phyloP scores from a whole-genome alignment of 2,329 filamentous ascomycete species.

The Waltergamsia citrina region DNA sequence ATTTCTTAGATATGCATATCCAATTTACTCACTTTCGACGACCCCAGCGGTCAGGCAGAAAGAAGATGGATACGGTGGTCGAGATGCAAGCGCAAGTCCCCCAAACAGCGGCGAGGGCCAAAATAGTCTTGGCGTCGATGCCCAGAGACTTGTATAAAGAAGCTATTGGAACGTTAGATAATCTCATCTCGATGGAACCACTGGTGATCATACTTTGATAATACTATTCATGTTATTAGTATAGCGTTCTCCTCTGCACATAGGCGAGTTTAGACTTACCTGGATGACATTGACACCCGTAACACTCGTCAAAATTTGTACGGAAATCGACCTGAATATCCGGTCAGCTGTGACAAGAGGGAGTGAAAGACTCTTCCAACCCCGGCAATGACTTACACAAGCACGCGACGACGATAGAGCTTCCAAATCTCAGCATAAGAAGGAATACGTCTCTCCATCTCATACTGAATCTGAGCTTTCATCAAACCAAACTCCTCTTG shows the following conservation, averaged over 20 bases:
- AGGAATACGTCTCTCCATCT: conserved; percentile 44
- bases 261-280: background rate
- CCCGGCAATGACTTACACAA: conserved; percentile 26
- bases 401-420: conserved; percentile 38
- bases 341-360: conserved; percentile 8
- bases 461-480: conserved; percentile 44
- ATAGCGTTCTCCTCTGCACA: no score
- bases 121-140: conserved; percentile 36
- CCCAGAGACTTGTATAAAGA: conserved; percentile 45
- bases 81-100: conserved; percentile 41
- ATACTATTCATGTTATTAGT: conserved; percentile 10
- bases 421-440: conserved; percentile 40
- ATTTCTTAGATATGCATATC: background rate
- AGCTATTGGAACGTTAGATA: conserved; percentile 9
- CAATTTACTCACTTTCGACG: conserved; percentile 31
- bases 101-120: conserved; percentile 44
- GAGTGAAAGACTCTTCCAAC: background rate
- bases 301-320: conserved; percentile 47
- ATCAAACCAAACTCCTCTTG: conserved; percentile 44
- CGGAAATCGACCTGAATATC: conserved; percentile 44
- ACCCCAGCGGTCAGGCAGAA: conserved; percentile 47
- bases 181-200: no score
- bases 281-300: conserved; percentile 50
- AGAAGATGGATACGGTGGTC: conserved; percentile 41
- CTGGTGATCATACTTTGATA: conserved; percentile 20